Evolutionary conservation across 225 moss, liverwort and hornwort species (phyloP).

Genomic region (Sphagnum contortum): DNA sequence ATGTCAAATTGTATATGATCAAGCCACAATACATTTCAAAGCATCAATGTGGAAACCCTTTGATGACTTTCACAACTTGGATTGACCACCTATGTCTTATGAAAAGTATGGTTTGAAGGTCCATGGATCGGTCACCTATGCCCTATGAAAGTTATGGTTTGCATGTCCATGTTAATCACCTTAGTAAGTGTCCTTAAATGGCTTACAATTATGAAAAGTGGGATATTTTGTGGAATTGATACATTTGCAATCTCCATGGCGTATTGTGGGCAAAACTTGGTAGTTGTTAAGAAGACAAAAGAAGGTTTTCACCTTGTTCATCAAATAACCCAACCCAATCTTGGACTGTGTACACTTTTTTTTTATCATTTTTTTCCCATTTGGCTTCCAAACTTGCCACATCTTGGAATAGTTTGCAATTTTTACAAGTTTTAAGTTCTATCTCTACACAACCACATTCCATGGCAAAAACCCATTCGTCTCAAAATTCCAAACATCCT

Average conservation of each 20-base stretch:
- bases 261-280: not conserved
- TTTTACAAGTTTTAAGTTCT: too few species aligned
- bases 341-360: not conserved
- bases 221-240: not conserved
- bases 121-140: not conserved
- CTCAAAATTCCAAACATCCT: too few species aligned
- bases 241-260: not conserved
- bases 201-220: not conserved
- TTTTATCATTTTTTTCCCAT: not conserved
- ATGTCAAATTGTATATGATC: not conserved
- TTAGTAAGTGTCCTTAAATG: not conserved
- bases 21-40: not conserved
- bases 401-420: too few species aligned
- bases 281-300: not conserved
- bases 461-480: too few species aligned
- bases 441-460: too few species aligned
- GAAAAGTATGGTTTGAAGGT: too few species aligned
- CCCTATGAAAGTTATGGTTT: not conserved
- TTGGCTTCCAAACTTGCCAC: too few species aligned
- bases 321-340: not conserved
- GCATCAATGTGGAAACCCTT: not conserved
- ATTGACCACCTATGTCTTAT: not conserved
- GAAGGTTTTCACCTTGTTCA: not conserved
- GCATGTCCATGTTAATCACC: not conserved
- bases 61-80: not conserved